Evolutionary conservation across 768 basidiomycete genomes (phyloP).

Genomic region (Termitomyces sp.): DNA sequence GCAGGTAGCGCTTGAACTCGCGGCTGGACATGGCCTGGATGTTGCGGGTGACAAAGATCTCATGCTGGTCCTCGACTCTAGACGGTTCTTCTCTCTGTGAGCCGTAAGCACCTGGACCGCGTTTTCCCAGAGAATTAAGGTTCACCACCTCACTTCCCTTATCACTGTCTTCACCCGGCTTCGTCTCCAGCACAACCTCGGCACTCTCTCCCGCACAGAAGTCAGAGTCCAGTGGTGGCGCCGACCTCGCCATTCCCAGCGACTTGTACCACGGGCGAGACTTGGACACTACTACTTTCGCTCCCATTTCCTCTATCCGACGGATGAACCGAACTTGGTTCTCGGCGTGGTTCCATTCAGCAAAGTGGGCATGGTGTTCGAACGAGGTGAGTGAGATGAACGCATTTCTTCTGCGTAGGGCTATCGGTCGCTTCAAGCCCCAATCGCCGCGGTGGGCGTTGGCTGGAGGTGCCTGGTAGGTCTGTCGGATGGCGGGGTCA

Average conservation of each 20-base stretch:
- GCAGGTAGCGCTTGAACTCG: slow-evolving; percentile 55
- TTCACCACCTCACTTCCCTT: slow-evolving; percentile 1
- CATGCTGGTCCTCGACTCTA: neutral
- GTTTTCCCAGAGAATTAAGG: slow-evolving; percentile 16
- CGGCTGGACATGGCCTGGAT: slow-evolving; percentile 52
- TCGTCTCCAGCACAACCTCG: neutral
- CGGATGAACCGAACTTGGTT: slow-evolving; percentile 61
- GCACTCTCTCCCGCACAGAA: slow-evolving; percentile 26
- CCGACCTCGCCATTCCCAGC: slow-evolving; percentile 28
- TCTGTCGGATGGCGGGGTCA: slow-evolving; percentile 71
- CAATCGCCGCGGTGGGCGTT: slow-evolving; percentile 75
- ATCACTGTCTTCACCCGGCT: neutral
- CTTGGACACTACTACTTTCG: slow-evolving; percentile 23
- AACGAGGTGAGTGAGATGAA: slow-evolving; percentile 62
- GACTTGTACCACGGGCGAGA: slow-evolving; percentile 30
- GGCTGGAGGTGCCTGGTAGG: slow-evolving; percentile 66
- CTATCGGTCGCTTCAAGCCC: slow-evolving; percentile 80
- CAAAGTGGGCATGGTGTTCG: slow-evolving; percentile 70
- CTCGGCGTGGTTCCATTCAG: slow-evolving; percentile 70
- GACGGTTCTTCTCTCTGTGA: slow-evolving; percentile 1
- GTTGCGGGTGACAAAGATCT: slow-evolving; percentile 37
- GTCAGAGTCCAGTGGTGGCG: slow-evolving; percentile 42
- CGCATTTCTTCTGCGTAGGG: slow-evolving; percentile 56
- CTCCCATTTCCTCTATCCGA: slow-evolving; percentile 59
- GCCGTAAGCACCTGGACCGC: slow-evolving; percentile 23